These are phyloP conservation scores for Scheffersomyces titani DNA, from an alignment of 1,139 yeast species.

Conservation along the genomic window DNA sequence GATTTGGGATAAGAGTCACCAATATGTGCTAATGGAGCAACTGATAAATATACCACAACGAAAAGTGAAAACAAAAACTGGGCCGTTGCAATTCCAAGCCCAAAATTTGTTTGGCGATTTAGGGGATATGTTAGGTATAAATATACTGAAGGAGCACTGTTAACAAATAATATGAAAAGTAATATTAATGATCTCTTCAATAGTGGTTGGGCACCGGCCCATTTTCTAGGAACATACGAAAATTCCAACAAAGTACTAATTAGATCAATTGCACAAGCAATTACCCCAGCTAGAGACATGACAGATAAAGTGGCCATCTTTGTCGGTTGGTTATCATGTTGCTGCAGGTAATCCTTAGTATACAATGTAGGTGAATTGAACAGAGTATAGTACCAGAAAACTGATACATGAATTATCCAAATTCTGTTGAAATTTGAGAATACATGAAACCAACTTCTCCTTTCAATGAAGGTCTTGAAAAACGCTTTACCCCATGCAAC, in stretches of 20 bases:
- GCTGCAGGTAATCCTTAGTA: slow-evolving; percentile 47
- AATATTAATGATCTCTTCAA: slow-evolving; percentile 35
- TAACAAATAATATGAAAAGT: slow-evolving; percentile 26
- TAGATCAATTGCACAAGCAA: slow-evolving; percentile 46
- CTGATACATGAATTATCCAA: slow-evolving; percentile 60
- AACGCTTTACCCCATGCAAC: slow-evolving; percentile 54
- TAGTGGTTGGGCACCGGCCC: slow-evolving; percentile 55
- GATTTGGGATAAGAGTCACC: slow-evolving; percentile 27
- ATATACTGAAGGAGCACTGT: slow-evolving; percentile 44
- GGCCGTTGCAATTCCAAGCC: slow-evolving; percentile 36
- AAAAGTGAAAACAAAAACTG: slow-evolving; percentile 49
- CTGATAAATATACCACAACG: slow-evolving; percentile 44
- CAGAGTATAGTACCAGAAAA: slow-evolving; percentile 61
- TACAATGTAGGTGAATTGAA: slow-evolving; percentile 57
- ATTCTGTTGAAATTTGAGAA: slow-evolving; percentile 59
- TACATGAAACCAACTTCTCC: slow-evolving; percentile 61
- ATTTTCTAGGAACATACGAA: slow-evolving; percentile 53
- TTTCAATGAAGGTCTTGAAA: slow-evolving; percentile 56
- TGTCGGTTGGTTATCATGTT: slow-evolving; percentile 51
- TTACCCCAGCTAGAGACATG: slow-evolving; percentile 52
- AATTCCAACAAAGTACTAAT: slow-evolving; percentile 45
- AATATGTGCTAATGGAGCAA: slow-evolving; percentile 48
- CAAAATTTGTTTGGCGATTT: slow-evolving; percentile 25
- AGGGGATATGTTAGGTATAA: slow-evolving; percentile 31
- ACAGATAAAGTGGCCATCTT: slow-evolving; percentile 45